These are phyloP conservation scores for Pseudoneurospora amorphoporcata DNA, from an alignment of 495 filamentous ascomycete genomes.

Conservation along the genomic window DNA sequence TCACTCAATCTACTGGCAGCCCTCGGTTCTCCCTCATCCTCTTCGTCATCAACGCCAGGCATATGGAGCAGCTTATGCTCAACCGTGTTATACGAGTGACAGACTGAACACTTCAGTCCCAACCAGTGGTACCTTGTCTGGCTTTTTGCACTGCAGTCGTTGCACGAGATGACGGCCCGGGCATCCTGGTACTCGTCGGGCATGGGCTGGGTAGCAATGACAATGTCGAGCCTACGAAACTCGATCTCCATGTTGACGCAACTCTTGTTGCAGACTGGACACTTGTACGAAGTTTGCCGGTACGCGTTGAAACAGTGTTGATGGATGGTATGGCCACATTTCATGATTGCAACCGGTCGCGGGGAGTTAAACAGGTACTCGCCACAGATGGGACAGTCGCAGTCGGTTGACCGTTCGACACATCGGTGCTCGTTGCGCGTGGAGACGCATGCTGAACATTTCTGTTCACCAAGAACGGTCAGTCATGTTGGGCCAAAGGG, in stretches of 20 bases:
- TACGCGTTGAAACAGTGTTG: conserved; percentile 73
- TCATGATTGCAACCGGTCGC: conserved; percentile 81
- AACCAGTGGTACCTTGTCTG: conserved; percentile 88
- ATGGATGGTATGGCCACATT: conserved; percentile 94
- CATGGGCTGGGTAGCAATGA: conserved; percentile 86
- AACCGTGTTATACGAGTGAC: conserved; percentile 75
- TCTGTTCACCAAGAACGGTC: conserved; percentile 36
- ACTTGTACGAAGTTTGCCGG: conserved; percentile 81
- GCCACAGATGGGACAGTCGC: conserved; percentile 95
- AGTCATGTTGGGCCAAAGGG: background rate
- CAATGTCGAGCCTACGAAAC: conserved; percentile 78
- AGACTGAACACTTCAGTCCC: conserved; percentile 79
- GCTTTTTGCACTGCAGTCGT: conserved; percentile 84
- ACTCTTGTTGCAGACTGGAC: conserved; percentile 87
- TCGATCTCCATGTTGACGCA: conserved; percentile 95
- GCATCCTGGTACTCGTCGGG: conserved; percentile 71
- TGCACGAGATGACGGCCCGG: conserved; percentile 76
- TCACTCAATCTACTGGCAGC: conserved; percentile 30
- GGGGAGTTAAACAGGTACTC: conserved; percentile 97
- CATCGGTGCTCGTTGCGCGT: conserved; percentile 78
- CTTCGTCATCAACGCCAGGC: conserved; percentile 7
- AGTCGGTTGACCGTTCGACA: conserved; percentile 88
- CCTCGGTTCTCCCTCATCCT: background rate
- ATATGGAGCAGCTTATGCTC: conserved; percentile 50
- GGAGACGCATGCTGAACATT: conserved; percentile 82